Evolutionary conservation across 1,284 basidiomycete genomes (phyloP).

Genomic region (Marasmius tenuissimus): DNA sequence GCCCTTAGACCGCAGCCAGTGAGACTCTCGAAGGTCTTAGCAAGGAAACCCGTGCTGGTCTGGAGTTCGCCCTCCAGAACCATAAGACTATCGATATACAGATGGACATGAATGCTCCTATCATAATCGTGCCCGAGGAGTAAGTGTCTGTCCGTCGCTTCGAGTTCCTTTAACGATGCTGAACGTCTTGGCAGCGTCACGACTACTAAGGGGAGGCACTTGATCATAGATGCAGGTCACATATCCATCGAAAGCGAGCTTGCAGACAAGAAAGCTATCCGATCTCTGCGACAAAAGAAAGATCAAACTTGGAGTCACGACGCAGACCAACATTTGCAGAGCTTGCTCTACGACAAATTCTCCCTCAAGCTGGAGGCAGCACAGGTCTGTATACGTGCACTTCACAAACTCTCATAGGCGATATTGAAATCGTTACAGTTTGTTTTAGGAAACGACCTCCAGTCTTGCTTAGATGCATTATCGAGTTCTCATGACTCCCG

Average conservation of each 20-base stretch:
- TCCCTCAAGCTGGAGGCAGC: conserved; percentile 85
- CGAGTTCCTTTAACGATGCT: conserved; percentile 7
- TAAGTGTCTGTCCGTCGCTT: conserved; percentile 32
- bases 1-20: conserved; percentile 79
- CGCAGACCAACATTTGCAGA: conserved; percentile 88
- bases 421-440: conserved; percentile 55
- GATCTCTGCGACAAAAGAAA: conserved; percentile 83
- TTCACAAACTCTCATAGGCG: conserved; percentile 4
- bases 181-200: conserved; percentile 57
- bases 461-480: conserved; percentile 81
- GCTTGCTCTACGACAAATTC: conserved; percentile 96
- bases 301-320: conserved; percentile 87
- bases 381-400: conserved; percentile 55
- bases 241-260: conserved; percentile 92
- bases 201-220: conserved; percentile 76
- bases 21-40: conserved; percentile 94
- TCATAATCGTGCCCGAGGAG: conserved; percentile 98
- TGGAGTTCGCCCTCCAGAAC: conserved; percentile 91
- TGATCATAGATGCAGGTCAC: conserved; percentile 96
- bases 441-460: conserved; percentile 84
- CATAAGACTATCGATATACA: conserved; percentile 97
- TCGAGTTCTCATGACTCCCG: conserved; percentile 52
- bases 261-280: conserved; percentile 81
- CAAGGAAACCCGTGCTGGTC: conserved; percentile 92
- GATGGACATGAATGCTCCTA: conserved; percentile 95